Evolutionary conservation across 768 basidiomycete species (phyloP), one percentile per base, ranked within the genome.

Genomic region (Termitomyces sp.): DNA sequence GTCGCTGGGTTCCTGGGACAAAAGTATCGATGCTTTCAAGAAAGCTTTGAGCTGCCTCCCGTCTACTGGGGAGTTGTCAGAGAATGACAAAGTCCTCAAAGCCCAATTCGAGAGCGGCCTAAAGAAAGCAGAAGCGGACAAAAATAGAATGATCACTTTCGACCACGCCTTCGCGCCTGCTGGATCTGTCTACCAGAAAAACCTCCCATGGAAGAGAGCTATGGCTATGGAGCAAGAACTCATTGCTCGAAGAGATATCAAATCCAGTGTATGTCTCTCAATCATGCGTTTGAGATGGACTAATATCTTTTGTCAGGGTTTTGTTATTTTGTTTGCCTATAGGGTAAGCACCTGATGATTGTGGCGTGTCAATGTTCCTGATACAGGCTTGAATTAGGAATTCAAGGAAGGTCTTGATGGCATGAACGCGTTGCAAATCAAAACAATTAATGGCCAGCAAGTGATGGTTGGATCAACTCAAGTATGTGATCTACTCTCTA

Each of bases 51-150:
- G 63, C 1, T 72, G 70, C 32, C 69, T 80, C 3, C 66, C 72
- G 15, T 63, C 72, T 0, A 60, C 57, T 7, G 68, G 72, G 11
- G 66, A 68, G 20, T 71, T 76, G 1, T 71, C 69, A 7, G 61
- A 68, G 2, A 64, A 67, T 1, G 72, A 81, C 35, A 62, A 69
- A 62, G 69, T 65, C 39, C 76, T 79, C 50, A 74, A 73, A 52
- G 63, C 65, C 2, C 76, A 79, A 62, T 79, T 78, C 55, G 58
- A 68, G 8, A 67, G 67, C 0, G 68, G 70, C 11, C 60, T 78
- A 9, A 65, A 70, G 39, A 70, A 71, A 42, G 70, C 70, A 7
- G 60, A 70, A 57, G 60, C 53, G 13, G 62, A 36, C 22, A 36
- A 39, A 32, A 38, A 32, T 22, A 28, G 24, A 22, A 16, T n/a